Evolutionary conservation across 148 eudicot genomes (phyloP), one percentile per base, ranked within the genome.

Genomic region (Rhododendron vialii): DNA sequence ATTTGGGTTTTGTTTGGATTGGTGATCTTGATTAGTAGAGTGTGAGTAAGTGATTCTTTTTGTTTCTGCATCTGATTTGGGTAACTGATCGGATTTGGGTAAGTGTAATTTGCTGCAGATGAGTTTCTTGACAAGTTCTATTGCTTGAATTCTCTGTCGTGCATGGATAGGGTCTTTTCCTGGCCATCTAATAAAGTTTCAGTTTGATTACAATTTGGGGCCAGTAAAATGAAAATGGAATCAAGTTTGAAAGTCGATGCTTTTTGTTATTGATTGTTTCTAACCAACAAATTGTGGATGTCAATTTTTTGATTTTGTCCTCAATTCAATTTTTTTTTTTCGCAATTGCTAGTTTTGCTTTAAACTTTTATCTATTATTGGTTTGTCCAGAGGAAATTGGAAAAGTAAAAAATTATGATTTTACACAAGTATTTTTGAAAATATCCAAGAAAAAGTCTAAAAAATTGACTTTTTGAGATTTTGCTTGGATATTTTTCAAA

Each of bases 281-380:
- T 17, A 45, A 24, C 61, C 22, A 55, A 55, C 24, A 55, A 55
- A 55, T 55, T 17, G 24, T 55, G 61, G 61, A 55, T 5, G 7
- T 18, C 61, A 15, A 83, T 65, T 82, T 85, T 65, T 53, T 82
- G 85, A 80, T 48, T 85, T 87, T 87, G 80, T 50, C 5, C 59
- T 55, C 0, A 55, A 17, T 55, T 55, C 57, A 24, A 5, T 2
- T 22, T 63, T n/a, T 24, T 7, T 81, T 24, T 43, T 22, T 9
- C 2, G 22, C 20, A 17, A 2, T 55, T 18, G 61, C 18, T 55
- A 17, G 61, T 55, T 55, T 5, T 55, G 61, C 22, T 18, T 14
- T 51, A 13, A 14, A 13, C 5, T 53, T 53, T 53, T 53, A 53
- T 53, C 15, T 53, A 53, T 53, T 13, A 53, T 53, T 15, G 17